Evolutionary conservation across 2,329 filamentous ascomycete genomes (phyloP).

Genomic region (Delphinella strobiligena): DNA sequence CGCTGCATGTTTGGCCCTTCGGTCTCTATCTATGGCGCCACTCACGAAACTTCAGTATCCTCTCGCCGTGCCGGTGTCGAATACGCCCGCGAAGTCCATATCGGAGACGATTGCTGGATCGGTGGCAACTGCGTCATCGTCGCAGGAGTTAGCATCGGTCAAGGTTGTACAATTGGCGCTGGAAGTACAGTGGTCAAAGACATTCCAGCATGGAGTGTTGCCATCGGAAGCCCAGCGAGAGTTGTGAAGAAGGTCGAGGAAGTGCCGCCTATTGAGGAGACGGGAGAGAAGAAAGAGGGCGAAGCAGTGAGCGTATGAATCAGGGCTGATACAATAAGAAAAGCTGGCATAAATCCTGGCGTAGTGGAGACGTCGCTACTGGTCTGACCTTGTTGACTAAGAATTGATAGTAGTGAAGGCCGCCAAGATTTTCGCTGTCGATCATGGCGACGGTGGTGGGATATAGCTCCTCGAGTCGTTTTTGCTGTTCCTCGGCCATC

Average conservation of each 20-base stretch:
- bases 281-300: background rate
- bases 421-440: no score
- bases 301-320: background rate
- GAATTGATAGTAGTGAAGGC: no score
- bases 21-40: conserved; percentile 40
- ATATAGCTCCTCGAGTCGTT: no score
- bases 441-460: no score
- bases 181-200: conserved; percentile 72
- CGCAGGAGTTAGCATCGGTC: conserved; percentile 67
- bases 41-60: conserved; percentile 39
- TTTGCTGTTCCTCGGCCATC: no score
- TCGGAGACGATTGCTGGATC: conserved; percentile 75
- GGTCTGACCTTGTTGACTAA: no score
- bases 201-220: conserved; percentile 25
- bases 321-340: no score
- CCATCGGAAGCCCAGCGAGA: conserved; percentile 25
- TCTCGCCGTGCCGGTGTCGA: conserved; percentile 37
- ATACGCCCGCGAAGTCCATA: conserved; percentile 37
- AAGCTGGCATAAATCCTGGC: no score
- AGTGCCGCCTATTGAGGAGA: background rate
- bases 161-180: conserved; percentile 62
- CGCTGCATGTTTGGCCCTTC: conserved; percentile 41
- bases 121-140: conserved; percentile 60
- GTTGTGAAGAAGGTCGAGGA: conserved; percentile 21
- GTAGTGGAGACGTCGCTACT: no score